A percentile compares a stretch with the other conserved stretches of the same genome.
Conservation (phyloP, 2,329 filamentous ascomycete species). For the Dryadomyces quercivorus region DNA sequence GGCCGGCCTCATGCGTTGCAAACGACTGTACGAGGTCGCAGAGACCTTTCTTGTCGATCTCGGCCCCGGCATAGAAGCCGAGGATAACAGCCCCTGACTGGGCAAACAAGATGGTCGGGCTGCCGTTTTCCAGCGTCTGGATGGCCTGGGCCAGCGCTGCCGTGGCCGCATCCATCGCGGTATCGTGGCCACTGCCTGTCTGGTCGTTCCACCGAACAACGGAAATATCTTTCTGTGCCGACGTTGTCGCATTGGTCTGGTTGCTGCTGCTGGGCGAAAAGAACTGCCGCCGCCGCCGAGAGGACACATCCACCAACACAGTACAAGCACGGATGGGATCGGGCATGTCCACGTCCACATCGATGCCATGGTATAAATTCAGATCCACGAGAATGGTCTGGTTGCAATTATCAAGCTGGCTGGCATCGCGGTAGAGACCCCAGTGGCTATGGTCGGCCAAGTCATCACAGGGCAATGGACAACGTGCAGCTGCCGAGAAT, state of each 20-base stretch:
- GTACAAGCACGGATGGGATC: background rate
- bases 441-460: too few relatives aligned
- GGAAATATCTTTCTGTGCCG: background rate
- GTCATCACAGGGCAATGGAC: too few relatives aligned
- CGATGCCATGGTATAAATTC: background rate
- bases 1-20: constrained; percentile 12
- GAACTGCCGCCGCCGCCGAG: background rate
- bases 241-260: background rate
- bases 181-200: background rate
- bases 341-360: background rate
- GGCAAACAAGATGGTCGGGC: background rate
- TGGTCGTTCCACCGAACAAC: background rate
- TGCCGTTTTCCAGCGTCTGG: background rate
- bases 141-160: background rate
- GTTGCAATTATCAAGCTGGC: background rate
- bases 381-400: background rate
- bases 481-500: too few relatives aligned
- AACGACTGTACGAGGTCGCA: background rate
- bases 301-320: background rate
- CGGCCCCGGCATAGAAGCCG: background rate
- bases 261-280: background rate
- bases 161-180: background rate
- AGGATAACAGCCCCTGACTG: background rate
- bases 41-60: background rate
- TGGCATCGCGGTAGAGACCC: too few relatives aligned